phyloP scores from a whole-genome alignment of 1,139 yeast species.

The Protomyces inouyei region DNA sequence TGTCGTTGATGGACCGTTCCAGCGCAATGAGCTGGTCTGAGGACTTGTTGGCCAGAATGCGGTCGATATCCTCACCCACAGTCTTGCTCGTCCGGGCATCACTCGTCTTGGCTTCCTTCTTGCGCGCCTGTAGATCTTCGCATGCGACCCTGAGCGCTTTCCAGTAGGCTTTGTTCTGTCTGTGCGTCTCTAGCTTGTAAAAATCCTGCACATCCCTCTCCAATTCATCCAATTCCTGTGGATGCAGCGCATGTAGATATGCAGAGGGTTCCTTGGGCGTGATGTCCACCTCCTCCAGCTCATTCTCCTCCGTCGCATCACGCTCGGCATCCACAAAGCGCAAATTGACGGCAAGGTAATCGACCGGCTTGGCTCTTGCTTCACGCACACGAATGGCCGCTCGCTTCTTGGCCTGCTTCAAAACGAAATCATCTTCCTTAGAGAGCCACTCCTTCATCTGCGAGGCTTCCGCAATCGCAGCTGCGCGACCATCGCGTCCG shows the following conservation, averaged over 20 bases:
- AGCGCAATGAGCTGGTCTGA: slow-evolving; percentile 35
- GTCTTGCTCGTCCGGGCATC: slow-evolving; percentile 32
- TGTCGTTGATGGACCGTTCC: slow-evolving; percentile 34
- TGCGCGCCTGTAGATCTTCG: slow-evolving; percentile 20
- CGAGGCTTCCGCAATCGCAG: slow-evolving; percentile 21
- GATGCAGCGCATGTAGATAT: slow-evolving; percentile 32
- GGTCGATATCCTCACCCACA: slow-evolving; percentile 39
- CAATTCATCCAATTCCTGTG: slow-evolving; percentile 32
- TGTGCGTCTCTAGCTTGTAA: slow-evolving; percentile 32
- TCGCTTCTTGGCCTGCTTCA: slow-evolving; percentile 38
- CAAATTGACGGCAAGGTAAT: slow-evolving; percentile 36
- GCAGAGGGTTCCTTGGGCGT: slow-evolving; percentile 33
- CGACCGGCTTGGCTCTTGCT: slow-evolving; percentile 37
- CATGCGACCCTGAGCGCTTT: slow-evolving; percentile 28
- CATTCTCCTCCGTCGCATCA: slow-evolving; percentile 31
- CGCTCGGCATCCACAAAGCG: slow-evolving; percentile 33
- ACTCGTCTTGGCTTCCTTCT: slow-evolving; percentile 23
- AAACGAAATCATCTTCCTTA: slow-evolving; percentile 39
- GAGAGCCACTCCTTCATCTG: slow-evolving; percentile 37
- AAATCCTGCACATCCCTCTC: slow-evolving; percentile 33
- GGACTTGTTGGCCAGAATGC: slow-evolving; percentile 36
- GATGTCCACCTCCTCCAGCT: slow-evolving; percentile 33
- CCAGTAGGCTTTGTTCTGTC: slow-evolving; percentile 35
- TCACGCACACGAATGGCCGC: slow-evolving; percentile 39
- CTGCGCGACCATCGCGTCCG: slow-evolving; percentile 16